Evolutionary conservation across 2,329 filamentous ascomycete genomes (phyloP), one percentile per base, ranked within the genome.

Genomic region (Aspergillus vadensis): DNA sequence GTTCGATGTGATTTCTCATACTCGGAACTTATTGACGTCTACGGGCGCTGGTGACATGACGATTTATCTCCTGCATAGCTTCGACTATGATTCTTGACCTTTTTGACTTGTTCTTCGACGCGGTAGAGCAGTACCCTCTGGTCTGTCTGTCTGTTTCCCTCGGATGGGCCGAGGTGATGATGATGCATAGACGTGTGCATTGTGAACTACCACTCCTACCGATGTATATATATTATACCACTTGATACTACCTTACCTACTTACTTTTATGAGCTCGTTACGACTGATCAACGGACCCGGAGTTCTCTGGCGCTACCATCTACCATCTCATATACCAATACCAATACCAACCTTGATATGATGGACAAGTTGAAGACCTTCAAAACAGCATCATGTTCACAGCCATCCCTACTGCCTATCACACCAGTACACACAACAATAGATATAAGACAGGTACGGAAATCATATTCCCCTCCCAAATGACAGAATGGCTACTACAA

Each of bases 31-130:
- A 50, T 50, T 50, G 27, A 50, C 52, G 52, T 55, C 52, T 43
- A 25, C 21, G 23, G 52, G 41, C 52, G 52, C 52, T 55, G 52
- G 52, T 55, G 47, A 50, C 47, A 55, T 55, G 23, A 55, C 41
- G 23, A 23, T 23, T 30, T 39, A 25, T 43, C 36, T 54, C n/a
- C 21, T 54, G 51, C 51, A 54, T 54, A 39, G 51, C 19, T 36
- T 27, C 39, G 23, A 49, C 47, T 50, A 50, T 50, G 47, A 41
- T 23, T 27, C 32, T 27, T 27, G 32, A 36, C 25, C 23, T 51
- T n/a, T 39, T 39, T 23, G n/a, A 6, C 27, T 59, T 25, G 49
- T 10, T 55, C 21, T 39, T 55, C 36, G 36, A 25, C 25, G n/a
- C 41, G 51, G 51, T 41, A 55, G 52, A 30, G 47, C 32, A 14